These are phyloP conservation scores for Aspergillus diversus DNA, from an alignment of 495 filamentous ascomycete genomes.

Conservation along the genomic window DNA sequence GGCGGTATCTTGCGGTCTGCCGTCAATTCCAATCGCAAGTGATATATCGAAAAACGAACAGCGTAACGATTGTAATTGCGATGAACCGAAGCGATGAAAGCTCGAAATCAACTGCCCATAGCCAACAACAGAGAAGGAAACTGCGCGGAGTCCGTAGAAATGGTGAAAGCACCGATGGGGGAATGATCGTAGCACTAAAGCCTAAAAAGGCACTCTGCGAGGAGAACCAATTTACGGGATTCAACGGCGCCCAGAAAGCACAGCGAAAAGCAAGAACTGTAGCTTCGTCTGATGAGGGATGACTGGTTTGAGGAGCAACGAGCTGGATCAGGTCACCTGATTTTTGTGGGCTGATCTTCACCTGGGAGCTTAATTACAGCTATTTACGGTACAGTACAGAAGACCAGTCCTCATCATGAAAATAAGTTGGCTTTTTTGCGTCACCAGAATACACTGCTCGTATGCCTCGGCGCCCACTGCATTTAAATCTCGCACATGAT, in stretches of 20 bases:
- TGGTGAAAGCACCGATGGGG: not conserved
- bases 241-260: constrained; percentile 5
- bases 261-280: constrained; percentile 11
- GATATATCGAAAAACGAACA: not conserved
- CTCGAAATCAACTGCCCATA: constrained; percentile 13
- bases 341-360: constrained; percentile 4
- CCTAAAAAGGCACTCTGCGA: constrained; percentile 7
- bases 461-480: too few relatives aligned
- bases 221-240: constrained; percentile 6
- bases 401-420: not conserved
- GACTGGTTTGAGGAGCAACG: constrained; percentile 14
- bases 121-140: constrained; percentile 6
- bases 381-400: constrained; percentile 10
- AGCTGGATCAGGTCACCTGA: constrained; percentile 25
- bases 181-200: not conserved
- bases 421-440: not conserved
- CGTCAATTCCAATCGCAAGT: not conserved
- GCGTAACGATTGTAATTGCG: constrained; percentile 4
- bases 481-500: constrained; percentile 12
- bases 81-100: constrained; percentile 8
- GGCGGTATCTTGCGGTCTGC: not conserved
- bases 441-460: too few relatives aligned
- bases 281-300: constrained; percentile 1
- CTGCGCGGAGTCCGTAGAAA: not conserved
- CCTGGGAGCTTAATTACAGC: not conserved